Conservation (phyloP, 78 protist species). For the Dictyostelium discoideum region dicty_2.7 NC_007091.3:3891001-3891500, state of each 20-base stretch:
- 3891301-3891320: not conserved
- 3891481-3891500: not conserved
- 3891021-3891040: not conserved
- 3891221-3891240: not conserved
- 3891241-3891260: not conserved
- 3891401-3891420: not conserved
- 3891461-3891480: not conserved
- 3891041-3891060: not conserved
- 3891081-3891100: not conserved
- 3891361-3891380: not conserved
- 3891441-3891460: not conserved
- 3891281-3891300: not conserved
- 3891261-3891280: not conserved
- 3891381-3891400: not conserved
- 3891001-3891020: not conserved
- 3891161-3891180: not conserved
- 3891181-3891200: not conserved
- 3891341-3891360: not conserved
- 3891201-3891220: not conserved
- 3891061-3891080: not conserved
- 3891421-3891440: not conserved
- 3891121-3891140: not conserved
- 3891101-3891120: not conserved
- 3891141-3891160: not conserved
- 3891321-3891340: not conserved